Evolutionary conservation across 192 early-diverging fungal genomes (phyloP).

Genomic region (Backusella tarrabulga): DNA sequence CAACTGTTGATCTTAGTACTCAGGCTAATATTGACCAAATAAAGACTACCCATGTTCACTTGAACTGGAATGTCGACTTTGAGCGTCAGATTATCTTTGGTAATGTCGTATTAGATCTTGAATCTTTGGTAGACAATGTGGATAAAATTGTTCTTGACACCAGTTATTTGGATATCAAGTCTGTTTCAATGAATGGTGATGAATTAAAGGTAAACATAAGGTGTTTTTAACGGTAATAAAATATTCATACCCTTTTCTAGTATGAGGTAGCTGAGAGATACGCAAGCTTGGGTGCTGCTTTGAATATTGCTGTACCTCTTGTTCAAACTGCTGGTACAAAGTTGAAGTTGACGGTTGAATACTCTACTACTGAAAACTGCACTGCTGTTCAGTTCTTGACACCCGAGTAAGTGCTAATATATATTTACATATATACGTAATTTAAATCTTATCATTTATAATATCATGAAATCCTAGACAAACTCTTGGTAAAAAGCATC

Average conservation of each 20-base stretch:
- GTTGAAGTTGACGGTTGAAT: slow-evolving; percentile 65
- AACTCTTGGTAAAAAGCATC: slow-evolving; percentile 90
- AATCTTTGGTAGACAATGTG: slow-evolving; percentile 51
- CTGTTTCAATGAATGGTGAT: slow-evolving; percentile 28
- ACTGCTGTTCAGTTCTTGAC: slow-evolving; percentile 92
- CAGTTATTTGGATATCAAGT: slow-evolving; percentile 54
- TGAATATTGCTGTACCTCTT: slow-evolving; percentile 55
- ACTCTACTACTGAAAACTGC: slow-evolving; percentile 77
- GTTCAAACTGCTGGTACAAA: slow-evolving; percentile 38
- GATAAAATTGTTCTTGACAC: slow-evolving; percentile 71
- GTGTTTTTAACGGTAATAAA: background rate
- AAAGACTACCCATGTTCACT: slow-evolving; percentile 70
- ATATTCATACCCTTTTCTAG: slow-evolving; percentile 22
- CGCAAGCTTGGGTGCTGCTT: slow-evolving; percentile 68
- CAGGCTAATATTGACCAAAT: slow-evolving; percentile 79
- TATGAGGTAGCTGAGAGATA: slow-evolving; percentile 54
- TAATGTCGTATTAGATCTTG: slow-evolving; percentile 59
- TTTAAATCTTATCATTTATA: background rate
- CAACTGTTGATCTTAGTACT: slow-evolving; percentile 71
- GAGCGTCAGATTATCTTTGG: slow-evolving; percentile 63
- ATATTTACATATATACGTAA: background rate
- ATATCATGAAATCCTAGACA: slow-evolving; percentile 51
- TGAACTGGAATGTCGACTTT: slow-evolving; percentile 81
- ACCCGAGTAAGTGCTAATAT: slow-evolving; percentile 49
- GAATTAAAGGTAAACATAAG: slow-evolving; percentile 27